Evolutionary conservation across 2,329 filamentous ascomycete genomes (phyloP).

Genomic region (Clarireedia paspali): DNA sequence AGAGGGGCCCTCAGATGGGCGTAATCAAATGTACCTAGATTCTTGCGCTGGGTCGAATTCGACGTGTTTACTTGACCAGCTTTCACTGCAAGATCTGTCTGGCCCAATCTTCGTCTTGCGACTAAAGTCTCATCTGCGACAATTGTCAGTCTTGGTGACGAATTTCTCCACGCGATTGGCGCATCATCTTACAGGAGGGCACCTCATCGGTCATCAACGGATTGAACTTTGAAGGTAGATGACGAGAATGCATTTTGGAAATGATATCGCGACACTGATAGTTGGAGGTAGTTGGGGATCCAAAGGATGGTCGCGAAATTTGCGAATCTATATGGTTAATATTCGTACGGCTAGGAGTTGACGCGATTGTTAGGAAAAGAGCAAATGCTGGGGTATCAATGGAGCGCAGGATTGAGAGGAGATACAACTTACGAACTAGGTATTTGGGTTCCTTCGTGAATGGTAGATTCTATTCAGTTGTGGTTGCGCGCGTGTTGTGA

Average conservation of each 20-base stretch:
- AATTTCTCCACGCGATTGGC: constrained; percentile 7
- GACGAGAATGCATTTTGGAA: constrained; percentile 21
- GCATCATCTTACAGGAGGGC: constrained; percentile 50
- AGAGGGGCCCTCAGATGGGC: constrained; percentile 89
- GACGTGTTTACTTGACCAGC: constrained; percentile 63
- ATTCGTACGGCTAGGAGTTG: not conserved
- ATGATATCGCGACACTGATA: not conserved
- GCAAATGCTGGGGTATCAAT: not conserved
- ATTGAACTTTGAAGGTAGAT: constrained; percentile 55
- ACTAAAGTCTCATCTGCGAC: constrained; percentile 37
- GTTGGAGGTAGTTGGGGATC: not conserved
- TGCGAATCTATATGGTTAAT: not conserved
- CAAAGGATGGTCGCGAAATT: not conserved
- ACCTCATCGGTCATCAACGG: constrained; percentile 58
- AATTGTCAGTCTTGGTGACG: constrained; percentile 14
- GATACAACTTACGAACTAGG: no score
- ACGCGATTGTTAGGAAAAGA: not conserved
- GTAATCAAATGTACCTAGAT: constrained; percentile 85
- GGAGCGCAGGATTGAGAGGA: not conserved
- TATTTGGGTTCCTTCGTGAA: not conserved
- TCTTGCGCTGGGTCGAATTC: constrained; percentile 64
- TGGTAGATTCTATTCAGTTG: not conserved
- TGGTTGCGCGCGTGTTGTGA: not conserved
- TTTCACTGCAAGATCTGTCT: constrained; percentile 83
- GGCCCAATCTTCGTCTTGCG: constrained; percentile 77